Percentiles rank a stretch among this genome's conserved stretches.
phyloP scores from a whole-genome alignment of 2,329 filamentous ascomycete species.

The Teratosphaeriaceae sp. region DNA sequence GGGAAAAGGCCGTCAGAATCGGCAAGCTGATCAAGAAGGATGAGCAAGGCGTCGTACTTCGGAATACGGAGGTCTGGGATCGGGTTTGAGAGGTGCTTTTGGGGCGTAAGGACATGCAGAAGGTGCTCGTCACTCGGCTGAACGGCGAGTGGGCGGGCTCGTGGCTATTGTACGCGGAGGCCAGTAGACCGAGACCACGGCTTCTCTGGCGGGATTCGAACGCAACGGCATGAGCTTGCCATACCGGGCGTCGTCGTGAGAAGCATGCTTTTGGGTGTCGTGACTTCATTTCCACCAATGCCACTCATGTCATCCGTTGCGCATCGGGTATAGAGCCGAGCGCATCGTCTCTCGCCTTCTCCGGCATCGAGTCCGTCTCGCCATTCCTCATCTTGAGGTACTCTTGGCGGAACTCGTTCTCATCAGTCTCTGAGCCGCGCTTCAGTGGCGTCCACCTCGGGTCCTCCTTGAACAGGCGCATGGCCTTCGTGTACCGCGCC shows the following conservation, averaged over 20 bases:
- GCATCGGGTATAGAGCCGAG: conserved; percentile 7
- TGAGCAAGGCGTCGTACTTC: conserved; percentile 56
- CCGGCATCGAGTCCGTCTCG: background rate
- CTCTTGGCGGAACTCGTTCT: conserved; percentile 68
- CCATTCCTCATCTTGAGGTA: conserved; percentile 52
- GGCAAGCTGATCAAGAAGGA: conserved; percentile 60
- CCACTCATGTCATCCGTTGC: conserved; percentile 8
- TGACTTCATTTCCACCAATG: background rate
- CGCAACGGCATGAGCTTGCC: too few relatives aligned
- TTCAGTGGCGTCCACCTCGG: conserved; percentile 97
- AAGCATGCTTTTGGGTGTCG: too few relatives aligned
- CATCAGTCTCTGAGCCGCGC: conserved; percentile 67
- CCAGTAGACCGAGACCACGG: too few relatives aligned
- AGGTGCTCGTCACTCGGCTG: too few relatives aligned
- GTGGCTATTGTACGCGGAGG: too few relatives aligned
- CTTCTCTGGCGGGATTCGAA: too few relatives aligned
- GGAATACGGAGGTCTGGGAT: conserved; percentile 44
- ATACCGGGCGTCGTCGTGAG: too few relatives aligned
- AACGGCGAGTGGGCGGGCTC: too few relatives aligned
- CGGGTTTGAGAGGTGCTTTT: too few relatives aligned
- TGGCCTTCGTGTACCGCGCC: conserved; percentile 79
- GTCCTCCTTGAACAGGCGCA: conserved; percentile 96
- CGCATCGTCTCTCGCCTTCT: conserved; percentile 18
- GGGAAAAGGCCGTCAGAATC: conserved; percentile 71
- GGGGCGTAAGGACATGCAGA: too few relatives aligned